Conservation (phyloP, 1,139 yeast species). For the Geotrichum phurueaensis region DNA sequence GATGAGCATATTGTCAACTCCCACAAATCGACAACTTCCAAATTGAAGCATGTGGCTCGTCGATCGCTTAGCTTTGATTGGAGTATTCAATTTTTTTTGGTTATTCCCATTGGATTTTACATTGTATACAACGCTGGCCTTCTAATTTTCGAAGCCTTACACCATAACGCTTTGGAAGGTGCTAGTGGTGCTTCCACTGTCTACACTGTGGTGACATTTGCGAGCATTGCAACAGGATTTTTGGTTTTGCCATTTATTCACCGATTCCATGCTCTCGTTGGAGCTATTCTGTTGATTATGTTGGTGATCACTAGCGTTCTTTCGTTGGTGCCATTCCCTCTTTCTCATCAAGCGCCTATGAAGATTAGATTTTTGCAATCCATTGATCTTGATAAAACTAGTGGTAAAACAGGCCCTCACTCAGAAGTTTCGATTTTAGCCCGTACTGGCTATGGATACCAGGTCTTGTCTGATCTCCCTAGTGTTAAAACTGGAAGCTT, state of each 20-base stretch:
- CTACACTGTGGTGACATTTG: conserved; percentile 40
- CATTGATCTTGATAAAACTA: conserved; percentile 40
- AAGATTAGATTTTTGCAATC: conserved; percentile 63
- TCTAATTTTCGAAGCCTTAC: conserved; percentile 55
- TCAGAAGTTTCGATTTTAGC: conserved; percentile 48
- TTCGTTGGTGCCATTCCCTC: conserved; percentile 45
- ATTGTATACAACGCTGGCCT: conserved; percentile 43
- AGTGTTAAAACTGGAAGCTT: conserved; percentile 43
- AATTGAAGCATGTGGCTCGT: conserved; percentile 24
- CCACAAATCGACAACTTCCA: conserved; percentile 22
- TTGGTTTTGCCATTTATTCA: conserved; percentile 68
- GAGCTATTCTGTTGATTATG: conserved; percentile 38
- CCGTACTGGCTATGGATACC: conserved; percentile 43
- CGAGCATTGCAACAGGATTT: conserved; percentile 44
- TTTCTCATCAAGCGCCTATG: conserved; percentile 54
- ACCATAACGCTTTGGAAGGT: conserved; percentile 68
- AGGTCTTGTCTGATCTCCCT: conserved; percentile 54
- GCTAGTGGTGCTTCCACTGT: conserved; percentile 43
- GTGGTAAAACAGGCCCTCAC: conserved; percentile 20
- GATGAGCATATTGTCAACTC: conserved; percentile 8
- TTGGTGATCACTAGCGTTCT: conserved; percentile 39
- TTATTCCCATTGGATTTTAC: conserved; percentile 61
- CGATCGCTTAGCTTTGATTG: conserved; percentile 65
- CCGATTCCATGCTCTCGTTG: conserved; percentile 53
- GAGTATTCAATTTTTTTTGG: conserved; percentile 62